Evolutionary conservation across 352 stramenopile genomes (phyloP), one percentile per base, ranked within the genome.

Genomic region (Elongisporangium undulatum): DNA sequence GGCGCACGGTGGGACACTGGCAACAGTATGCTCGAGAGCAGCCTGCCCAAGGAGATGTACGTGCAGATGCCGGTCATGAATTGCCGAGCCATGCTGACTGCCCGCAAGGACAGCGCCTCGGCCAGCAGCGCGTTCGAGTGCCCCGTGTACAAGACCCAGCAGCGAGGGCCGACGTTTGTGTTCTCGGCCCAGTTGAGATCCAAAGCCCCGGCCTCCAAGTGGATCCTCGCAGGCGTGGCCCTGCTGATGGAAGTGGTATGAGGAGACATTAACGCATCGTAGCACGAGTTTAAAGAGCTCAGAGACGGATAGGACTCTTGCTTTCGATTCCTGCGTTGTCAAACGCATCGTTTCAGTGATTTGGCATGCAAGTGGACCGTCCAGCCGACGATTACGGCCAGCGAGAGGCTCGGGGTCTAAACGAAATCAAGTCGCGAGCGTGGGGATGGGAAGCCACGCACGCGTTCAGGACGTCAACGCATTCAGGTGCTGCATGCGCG

Each of bases 1-100:
- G 93, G 92, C 12, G 92, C 92, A 22, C 79, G 87, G 13, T 98
- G 89, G 89, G 87, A 97, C 58, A 56, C 94, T 2, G 68, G 75
- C 16, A 87, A 79, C 57, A 82, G 86, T 19, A 83, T 90, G 29
- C 74, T 98, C 23, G 89, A 96, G 53, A 69, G 63, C 26, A 92
- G 85, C 53, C 49, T 80, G 29, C 88, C 92, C 0, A 92, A 96
- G 73, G 92, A 98, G 63, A 95, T 98, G 77, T 92, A 94, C 70
- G 90, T 89, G 22, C 16, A 59, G 1, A 97, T 98, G 91, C 92
- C 93, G 6, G 90, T 98, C 21, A 91, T 98, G 52, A 96, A 95
- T 56, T 92, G 76, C 56, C 84, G 90, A 21, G 90, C 89, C 3
- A 69, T 92, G 12, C 68, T 92, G 6, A 59, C 71, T 2, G 63